phyloP scores from a whole-genome alignment of 2,329 filamentous ascomycete genomes.

The Hypoxylon rubiginosum region DNA sequence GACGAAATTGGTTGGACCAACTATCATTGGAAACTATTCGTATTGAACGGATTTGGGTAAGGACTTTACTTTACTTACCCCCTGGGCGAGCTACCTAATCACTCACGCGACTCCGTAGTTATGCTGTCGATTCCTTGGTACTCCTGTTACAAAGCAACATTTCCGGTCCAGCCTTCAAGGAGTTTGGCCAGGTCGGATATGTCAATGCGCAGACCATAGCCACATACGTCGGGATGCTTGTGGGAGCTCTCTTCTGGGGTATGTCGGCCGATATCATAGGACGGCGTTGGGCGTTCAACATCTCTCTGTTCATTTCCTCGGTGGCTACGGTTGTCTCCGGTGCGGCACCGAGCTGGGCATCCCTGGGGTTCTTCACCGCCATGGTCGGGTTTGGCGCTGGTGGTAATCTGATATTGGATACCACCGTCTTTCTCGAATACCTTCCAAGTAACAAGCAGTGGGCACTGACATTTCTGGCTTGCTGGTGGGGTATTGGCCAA shows the following conservation, averaged over 20 bases:
- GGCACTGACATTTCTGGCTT: conserved; percentile 73
- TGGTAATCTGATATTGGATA: conserved; percentile 74
- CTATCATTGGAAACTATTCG: conserved; percentile 69
- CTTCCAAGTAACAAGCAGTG: conserved; percentile 69
- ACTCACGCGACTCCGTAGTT: conserved; percentile 53
- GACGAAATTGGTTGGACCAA: conserved; percentile 54
- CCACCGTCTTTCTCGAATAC: conserved; percentile 63
- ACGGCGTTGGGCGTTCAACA: conserved; percentile 76
- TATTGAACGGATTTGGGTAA: conserved; percentile 71
- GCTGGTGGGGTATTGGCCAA: conserved; percentile 66
- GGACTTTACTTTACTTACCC: conserved; percentile 35
- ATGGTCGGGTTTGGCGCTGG: conserved; percentile 75
- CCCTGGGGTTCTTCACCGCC: conserved; percentile 73
- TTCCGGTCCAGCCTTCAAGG: conserved; percentile 67
- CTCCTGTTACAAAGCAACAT: conserved; percentile 74
- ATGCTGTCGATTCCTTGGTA: conserved; percentile 69
- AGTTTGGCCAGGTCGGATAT: conserved; percentile 70
- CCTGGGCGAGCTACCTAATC: neutral
- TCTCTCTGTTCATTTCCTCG: conserved; percentile 73
- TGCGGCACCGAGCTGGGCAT: conserved; percentile 74
- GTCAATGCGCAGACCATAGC: conserved; percentile 71
- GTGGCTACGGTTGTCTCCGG: conserved; percentile 75
- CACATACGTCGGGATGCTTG: conserved; percentile 63
- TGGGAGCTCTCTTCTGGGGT: conserved; percentile 77
- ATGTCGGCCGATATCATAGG: conserved; percentile 76